phyloP scores from a whole-genome alignment of 306 rosid species.

The Casuarina cunninghamiana region DNA sequence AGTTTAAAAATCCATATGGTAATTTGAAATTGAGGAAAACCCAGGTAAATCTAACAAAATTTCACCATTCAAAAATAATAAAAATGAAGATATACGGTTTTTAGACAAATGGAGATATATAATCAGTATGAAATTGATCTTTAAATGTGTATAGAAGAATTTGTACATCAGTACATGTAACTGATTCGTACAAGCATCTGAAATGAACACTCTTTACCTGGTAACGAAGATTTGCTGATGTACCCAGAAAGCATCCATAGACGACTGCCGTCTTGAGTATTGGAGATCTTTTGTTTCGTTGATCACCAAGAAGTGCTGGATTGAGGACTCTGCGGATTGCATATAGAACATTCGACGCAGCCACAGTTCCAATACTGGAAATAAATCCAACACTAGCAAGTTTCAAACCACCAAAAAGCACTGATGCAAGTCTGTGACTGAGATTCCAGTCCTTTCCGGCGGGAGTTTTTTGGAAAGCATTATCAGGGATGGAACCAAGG shows the following conservation, averaged over 20 bases:
- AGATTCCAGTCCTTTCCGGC: conserved; percentile 84
- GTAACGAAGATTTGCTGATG: conserved; percentile 89
- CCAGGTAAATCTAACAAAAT: no score
- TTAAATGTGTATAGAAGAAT: background rate
- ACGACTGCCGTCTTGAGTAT: conserved; percentile 78
- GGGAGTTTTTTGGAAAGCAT: conserved; percentile 87
- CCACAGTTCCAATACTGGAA: conserved; percentile 87
- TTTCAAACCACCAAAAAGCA: conserved; percentile 85
- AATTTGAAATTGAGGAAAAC: no score
- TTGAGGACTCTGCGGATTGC: conserved; percentile 58
- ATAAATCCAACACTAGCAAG: conserved; percentile 88
- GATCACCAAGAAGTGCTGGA: conserved; percentile 48
- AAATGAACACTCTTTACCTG: conserved; percentile 56
- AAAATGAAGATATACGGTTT: conserved; percentile 2
- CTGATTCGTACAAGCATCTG: conserved; percentile 14
- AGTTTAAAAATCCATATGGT: no score
- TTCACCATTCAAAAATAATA: conserved; percentile 2
- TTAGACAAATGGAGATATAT: background rate
- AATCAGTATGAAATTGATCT: background rate
- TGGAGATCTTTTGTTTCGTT: conserved; percentile 68
- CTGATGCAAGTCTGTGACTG: conserved; percentile 81
- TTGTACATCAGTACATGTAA: conserved; percentile 7
- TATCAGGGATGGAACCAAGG: conserved; percentile 94
- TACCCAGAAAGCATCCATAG: conserved; percentile 70
- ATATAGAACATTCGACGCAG: conserved; percentile 71